phyloP scores from a whole-genome alignment of 73 alveolate genomes.

The Urostyla sp. region DNA sequence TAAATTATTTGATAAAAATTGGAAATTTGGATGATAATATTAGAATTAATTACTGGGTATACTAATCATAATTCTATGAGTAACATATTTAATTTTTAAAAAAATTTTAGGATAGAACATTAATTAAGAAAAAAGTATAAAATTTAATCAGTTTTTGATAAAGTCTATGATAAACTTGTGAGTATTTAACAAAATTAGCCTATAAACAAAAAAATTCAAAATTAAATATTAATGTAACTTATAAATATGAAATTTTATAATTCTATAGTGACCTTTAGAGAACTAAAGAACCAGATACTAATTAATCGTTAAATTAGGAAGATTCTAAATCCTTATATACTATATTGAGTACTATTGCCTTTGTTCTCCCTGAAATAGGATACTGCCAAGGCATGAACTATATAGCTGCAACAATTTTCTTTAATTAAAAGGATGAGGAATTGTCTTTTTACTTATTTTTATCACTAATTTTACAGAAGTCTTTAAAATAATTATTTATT shows the following conservation, averaged over 20 bases:
- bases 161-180: slow-evolving; percentile 21
- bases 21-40: slow-evolving; percentile 42
- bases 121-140: not conserved
- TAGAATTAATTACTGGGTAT: slow-evolving; percentile 30
- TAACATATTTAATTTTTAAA: not conserved
- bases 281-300: slow-evolving; percentile 35
- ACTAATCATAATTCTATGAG: slow-evolving; percentile 38
- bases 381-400: slow-evolving; percentile 90
- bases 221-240: slow-evolving; percentile 39
- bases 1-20: not conserved
- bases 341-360: slow-evolving; percentile 33
- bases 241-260: not conserved
- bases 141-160: slow-evolving; percentile 21
- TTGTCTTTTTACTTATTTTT: slow-evolving; percentile 79
- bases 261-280: slow-evolving; percentile 27
- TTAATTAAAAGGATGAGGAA: slow-evolving; percentile 70
- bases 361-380: slow-evolving; percentile 71
- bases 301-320: not conserved
- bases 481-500: slow-evolving; percentile 31
- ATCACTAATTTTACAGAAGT: slow-evolving; percentile 57
- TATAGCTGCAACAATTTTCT: slow-evolving; percentile 75
- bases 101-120: slow-evolving; percentile 16
- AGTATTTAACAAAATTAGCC: not conserved
- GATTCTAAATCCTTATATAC: slow-evolving; percentile 22
- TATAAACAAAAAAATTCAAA: not conserved